Base-by-base conservation (phyloP, 2,329 filamentous ascomycete genomes). In the Plenodomus tracheiphilus region DNA sequence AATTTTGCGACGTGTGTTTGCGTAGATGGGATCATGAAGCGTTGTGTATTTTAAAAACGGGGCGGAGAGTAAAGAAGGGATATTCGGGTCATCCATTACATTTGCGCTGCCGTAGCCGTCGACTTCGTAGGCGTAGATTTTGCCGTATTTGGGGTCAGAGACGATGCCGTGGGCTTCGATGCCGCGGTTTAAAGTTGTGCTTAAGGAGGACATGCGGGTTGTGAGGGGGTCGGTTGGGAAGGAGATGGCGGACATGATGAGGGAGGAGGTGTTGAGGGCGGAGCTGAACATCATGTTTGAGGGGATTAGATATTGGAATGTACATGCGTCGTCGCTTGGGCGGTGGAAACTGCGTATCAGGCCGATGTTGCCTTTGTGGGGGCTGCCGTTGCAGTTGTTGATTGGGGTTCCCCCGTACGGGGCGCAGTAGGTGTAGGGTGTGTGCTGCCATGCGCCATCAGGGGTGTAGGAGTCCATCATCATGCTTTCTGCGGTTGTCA, bases 71-170 rank as follows among this genome's bases (percentile, higher is more conserved):
- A 89, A 75, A 15, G 82, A 85, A 0, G 86, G 86, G 36, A 89
- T 79, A 54, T 89, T 89, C 9, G 86, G 84, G 47, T 89, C 86
- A 61, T 89, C 86, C 85, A 88, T 88, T 16, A 85, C 72, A 55
- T 84, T 86, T 39, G 70, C 64, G 11, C 56, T 59, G 34, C 71
- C 71, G 56, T 75, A 78, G 13, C 76, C 76, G 51, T 80, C 77
- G 38, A 79, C 66, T 57, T 80, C 77, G 56, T 73, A 80, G 9
- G 77, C 77, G 59, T 74, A 80, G 30, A 79, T 66, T 9, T 53
- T 54, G 38, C 75, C 74, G 44, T 69, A 62, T 1, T 54, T 59
- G 1, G 66, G 47, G 6, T 69, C 65, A 7, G 57, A 41, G 2
- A 77, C 66, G 11, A 78, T 69, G 38, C 66, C 77, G 51, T 75